A percentile compares a stretch with the other conserved stretches of the same genome.
phyloP scores from a whole-genome alignment of 1,139 yeast genomes.

The Geotrichum candidum region DNA sequence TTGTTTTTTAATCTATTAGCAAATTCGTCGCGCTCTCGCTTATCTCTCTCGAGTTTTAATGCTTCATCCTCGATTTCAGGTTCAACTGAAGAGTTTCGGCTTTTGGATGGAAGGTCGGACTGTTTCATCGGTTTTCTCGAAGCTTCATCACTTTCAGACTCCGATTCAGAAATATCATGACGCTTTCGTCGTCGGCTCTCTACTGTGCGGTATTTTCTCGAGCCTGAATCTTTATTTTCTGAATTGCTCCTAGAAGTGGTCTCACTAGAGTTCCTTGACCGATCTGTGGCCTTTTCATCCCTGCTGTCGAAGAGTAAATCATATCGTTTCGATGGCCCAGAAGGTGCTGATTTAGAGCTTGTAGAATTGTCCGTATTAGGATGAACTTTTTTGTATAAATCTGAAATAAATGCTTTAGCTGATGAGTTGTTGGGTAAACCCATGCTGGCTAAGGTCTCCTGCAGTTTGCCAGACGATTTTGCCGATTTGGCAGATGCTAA shows the following conservation, averaged over 20 bases:
- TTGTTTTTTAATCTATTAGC: slow-evolving; percentile 28
- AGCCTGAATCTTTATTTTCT: not conserved
- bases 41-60: slow-evolving; percentile 24
- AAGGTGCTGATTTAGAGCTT: not conserved
- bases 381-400: slow-evolving; percentile 25
- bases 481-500: slow-evolving; percentile 31
- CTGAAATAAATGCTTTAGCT: slow-evolving; percentile 26
- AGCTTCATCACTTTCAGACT: slow-evolving; percentile 11
- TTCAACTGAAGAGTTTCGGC: not conserved
- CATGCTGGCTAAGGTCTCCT: slow-evolving; percentile 25
- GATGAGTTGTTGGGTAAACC: slow-evolving; percentile 29
- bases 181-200: not conserved
- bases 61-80: slow-evolving; percentile 15
- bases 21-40: slow-evolving; percentile 32
- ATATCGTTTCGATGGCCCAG: slow-evolving; percentile 12
- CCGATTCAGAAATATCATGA: slow-evolving; percentile 3
- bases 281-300: slow-evolving; percentile 3
- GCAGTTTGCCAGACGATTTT: slow-evolving; percentile 23
- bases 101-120: not conserved
- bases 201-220: not conserved
- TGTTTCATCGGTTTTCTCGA: not conserved
- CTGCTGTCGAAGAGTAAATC: slow-evolving; percentile 18
- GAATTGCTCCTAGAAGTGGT: not conserved
- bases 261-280: not conserved
- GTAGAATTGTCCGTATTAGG: slow-evolving; percentile 2